Conservation (phyloP, 2,329 filamentous ascomycete species). For the Pestalotiopsis sp. region DNA sequence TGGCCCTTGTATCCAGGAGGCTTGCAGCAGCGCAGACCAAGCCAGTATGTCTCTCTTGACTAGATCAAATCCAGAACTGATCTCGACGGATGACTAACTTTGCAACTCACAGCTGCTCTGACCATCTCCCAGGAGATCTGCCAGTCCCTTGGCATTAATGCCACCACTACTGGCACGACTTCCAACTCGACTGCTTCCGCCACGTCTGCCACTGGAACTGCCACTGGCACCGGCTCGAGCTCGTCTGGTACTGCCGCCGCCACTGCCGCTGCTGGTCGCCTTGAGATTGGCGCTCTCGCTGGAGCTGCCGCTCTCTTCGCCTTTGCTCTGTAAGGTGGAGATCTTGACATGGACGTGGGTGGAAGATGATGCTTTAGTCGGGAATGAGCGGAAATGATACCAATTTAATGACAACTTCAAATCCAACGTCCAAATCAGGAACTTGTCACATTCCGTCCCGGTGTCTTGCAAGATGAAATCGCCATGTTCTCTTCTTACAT, state of each 20-base stretch:
- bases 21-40: constrained; percentile 34
- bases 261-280: constrained; percentile 26
- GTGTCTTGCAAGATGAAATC: neutral
- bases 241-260: constrained; percentile 18
- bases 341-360: neutral
- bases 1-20: constrained; percentile 36
- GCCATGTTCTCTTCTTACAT: constrained; percentile 14
- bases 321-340: constrained; percentile 29
- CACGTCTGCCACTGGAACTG: constrained; percentile 10
- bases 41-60: constrained; percentile 27
- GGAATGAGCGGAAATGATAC: neutral
- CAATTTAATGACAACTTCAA: constrained; percentile 2
- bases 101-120: neutral
- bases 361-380: neutral
- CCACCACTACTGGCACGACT: neutral
- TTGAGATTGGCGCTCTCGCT: constrained; percentile 30
- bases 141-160: neutral
- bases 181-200: constrained; percentile 4
- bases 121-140: constrained; percentile 14
- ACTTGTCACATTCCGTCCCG: neutral
- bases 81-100: neutral
- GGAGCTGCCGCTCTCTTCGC: constrained; percentile 32
- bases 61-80: neutral
- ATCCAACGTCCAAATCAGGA: too few species aligned
- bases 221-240: constrained; percentile 19